Base-by-base conservation (phyloP, 164 flowering plant genomes). In the Stephania japonica region DNA sequence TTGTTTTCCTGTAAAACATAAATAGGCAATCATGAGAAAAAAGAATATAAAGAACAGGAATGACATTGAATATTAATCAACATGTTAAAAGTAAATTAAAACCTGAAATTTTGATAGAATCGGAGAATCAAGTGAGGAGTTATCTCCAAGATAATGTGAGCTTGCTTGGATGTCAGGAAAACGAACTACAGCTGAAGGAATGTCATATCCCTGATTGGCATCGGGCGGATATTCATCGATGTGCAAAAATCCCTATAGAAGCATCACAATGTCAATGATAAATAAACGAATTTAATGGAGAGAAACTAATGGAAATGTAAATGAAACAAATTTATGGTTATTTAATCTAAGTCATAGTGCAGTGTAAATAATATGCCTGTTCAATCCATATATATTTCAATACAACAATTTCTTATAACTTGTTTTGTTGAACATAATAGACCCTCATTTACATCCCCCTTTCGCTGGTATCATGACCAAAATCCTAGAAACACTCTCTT, bases 151-250 rank as follows among this genome's bases (percentile, higher is more conserved):
- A 75, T 85, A 88, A 73, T 73, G 43, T 71, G 74, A 71, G 74
- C 86, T 83, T 63, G 92, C 73, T 72, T 80, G 79, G 78, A 87
- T 86, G 77, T 85, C 83, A 5, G 94, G 88, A 79, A 88, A 95
- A 78, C 87, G 87, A 78, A 95, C 81, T 19, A 92, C 75, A 74
- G 99, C 96, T 42, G 99, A 88, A 70, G 98, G 99, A 75, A 95
- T 88, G 85, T 95, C 99, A 76, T 91, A 95, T 73, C 99, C 98
- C 81, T 93, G 98, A 81, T 91, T 90, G 43, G 99, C 99, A 87
- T 93, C 99, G 69, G 99, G 97, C 75, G 97, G 97, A 79, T 93
- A 95, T 75, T 95, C 97, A 79, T 91, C 92, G 16, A 95, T 91
- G 79, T 93, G 99, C 75, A 95, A 80, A 81, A 95, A 93, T 0